phyloP scores from a whole-genome alignment of 2,329 filamentous ascomycete species.

The Talaromyces sp. region DNA sequence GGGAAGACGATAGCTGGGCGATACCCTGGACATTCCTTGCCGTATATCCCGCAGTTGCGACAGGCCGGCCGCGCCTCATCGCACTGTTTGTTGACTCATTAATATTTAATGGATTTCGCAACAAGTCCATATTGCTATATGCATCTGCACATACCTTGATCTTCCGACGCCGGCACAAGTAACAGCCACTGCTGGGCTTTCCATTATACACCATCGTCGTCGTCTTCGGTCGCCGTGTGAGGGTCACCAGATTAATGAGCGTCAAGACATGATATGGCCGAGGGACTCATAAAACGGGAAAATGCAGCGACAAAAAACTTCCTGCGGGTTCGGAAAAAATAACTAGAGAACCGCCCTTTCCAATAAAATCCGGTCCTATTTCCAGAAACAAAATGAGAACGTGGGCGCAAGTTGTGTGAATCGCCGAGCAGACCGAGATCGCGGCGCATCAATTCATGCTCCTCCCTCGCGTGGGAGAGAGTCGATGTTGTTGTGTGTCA shows the following conservation, averaged over 20 bases:
- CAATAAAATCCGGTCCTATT: not conserved
- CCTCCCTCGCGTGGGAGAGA: not conserved
- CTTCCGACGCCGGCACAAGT: constrained; percentile 35
- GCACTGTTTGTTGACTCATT: constrained; percentile 14
- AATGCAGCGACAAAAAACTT: not conserved
- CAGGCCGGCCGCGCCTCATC: constrained; percentile 32
- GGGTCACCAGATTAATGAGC: constrained; percentile 4
- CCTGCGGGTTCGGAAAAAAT: not conserved
- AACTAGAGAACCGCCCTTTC: too few species aligned
- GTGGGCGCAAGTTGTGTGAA: not conserved
- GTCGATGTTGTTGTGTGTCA: not conserved
- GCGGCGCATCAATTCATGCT: not conserved
- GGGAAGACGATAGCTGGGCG: constrained; percentile 29
- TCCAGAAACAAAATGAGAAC: not conserved
- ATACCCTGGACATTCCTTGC: constrained; percentile 32
- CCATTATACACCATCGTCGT: constrained; percentile 36
- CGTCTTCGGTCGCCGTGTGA: not conserved
- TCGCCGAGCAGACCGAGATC: not conserved
- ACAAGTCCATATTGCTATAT: not conserved
- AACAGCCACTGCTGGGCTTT: constrained; percentile 34
- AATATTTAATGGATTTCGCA: not conserved
- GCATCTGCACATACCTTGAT: constrained; percentile 26
- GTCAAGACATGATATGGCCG: constrained; percentile 3
- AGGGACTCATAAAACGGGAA: not conserved
- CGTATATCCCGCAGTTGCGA: constrained; percentile 31